Percentiles rank a stretch among this genome's conserved stretches.
Evolutionary conservation across 169 alveolate genomes (phyloP).

Genomic region (Amoebophrya sp.): DNA sequence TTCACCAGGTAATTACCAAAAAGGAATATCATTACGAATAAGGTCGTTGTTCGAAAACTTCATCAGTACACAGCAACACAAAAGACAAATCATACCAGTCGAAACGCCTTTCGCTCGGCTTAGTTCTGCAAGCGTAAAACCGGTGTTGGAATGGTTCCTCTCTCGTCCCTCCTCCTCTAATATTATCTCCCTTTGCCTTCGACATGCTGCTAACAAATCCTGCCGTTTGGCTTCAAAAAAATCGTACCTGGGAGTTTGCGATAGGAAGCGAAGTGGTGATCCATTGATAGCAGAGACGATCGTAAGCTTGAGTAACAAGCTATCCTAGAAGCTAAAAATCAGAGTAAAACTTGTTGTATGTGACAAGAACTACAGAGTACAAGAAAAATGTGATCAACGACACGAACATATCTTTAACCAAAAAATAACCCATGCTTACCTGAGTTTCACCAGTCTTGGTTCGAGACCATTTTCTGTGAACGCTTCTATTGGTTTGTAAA

Average conservation of each 20-base stretch:
- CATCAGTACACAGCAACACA: not conserved
- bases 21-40: not conserved
- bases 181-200: not conserved
- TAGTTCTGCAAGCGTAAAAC: not conserved
- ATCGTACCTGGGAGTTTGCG: constrained; percentile 36
- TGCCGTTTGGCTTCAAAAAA: constrained; percentile 32
- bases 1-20: no score
- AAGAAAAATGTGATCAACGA: not conserved
- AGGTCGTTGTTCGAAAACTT: not conserved
- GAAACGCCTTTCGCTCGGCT: not conserved
- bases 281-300: no score
- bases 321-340: no score
- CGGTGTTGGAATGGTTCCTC: not conserved
- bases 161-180: constrained; percentile 2
- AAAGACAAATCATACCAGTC: not conserved
- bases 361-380: no score
- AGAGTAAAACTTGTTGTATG: no score
- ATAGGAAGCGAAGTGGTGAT: no score
- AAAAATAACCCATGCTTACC: not conserved
- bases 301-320: no score
- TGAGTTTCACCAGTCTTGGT: constrained; percentile 31
- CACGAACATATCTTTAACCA: not conserved
- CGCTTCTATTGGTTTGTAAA: constrained; percentile 25
- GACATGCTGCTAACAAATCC: constrained; percentile 15
- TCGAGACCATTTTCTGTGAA: constrained; percentile 20